Conservation (phyloP, 2,329 filamentous ascomycete genomes). For the Plectosphaerella cucumerina region DNA sequence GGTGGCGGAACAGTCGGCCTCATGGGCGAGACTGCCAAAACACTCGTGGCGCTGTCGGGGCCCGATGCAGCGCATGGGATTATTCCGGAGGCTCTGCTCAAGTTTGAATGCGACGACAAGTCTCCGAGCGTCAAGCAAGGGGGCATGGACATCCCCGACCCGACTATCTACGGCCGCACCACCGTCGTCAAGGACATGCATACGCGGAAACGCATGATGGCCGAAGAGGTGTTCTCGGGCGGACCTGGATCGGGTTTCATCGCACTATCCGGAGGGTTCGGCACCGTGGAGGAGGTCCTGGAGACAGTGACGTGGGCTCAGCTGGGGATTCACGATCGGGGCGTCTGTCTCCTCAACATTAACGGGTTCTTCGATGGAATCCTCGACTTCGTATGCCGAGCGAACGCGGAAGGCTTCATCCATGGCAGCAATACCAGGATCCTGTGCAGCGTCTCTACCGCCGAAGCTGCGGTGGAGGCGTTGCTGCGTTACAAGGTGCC, state of each 20-base stretch:
- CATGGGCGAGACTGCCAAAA: conserved; percentile 91
- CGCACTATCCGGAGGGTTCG: conserved; percentile 83
- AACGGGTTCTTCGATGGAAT: conserved; percentile 91
- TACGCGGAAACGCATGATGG: conserved; percentile 92
- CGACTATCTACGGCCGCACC: conserved; percentile 69
- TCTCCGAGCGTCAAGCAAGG: conserved; percentile 40
- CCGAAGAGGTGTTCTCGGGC: conserved; percentile 75
- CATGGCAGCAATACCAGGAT: conserved; percentile 67
- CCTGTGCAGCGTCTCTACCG: conserved; percentile 68
- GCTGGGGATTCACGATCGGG: conserved; percentile 80
- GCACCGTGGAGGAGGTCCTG: conserved; percentile 93
- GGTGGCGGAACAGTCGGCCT: conserved; percentile 90
- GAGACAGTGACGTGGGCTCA: conserved; percentile 94
- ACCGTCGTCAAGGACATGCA: conserved; percentile 96
- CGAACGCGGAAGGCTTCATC: conserved; percentile 75
- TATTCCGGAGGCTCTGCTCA: conserved; percentile 81
- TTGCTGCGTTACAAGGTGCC: conserved; percentile 73
- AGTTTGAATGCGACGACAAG: conserved; percentile 65
- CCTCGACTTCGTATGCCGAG: conserved; percentile 73
- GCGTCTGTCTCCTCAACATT: conserved; percentile 80
- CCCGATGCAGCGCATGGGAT: conserved; percentile 84
- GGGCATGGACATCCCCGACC: conserved; percentile 58
- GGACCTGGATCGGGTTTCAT: conserved; percentile 86
- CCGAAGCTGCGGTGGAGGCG: conserved; percentile 66
- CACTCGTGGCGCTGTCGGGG: conserved; percentile 77